phyloP scores from a whole-genome alignment of 306 rosid species.

The Spatholobus suberectus region DNA sequence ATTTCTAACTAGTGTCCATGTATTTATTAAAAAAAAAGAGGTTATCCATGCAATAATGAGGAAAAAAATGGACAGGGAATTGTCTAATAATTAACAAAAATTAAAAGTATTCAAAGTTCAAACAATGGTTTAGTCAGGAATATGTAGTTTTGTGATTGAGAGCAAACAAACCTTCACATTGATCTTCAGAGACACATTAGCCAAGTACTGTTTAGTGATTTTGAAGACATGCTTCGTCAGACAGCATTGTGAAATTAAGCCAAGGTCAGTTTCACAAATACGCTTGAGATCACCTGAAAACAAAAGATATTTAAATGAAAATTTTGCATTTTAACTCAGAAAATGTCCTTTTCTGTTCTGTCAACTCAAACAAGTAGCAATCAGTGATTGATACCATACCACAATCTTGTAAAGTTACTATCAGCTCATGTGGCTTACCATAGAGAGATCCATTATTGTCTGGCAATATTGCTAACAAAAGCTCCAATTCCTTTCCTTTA shows the following conservation, averaged over 20 bases:
- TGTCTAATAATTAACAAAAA: not conserved
- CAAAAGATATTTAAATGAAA: conserved; percentile 10
- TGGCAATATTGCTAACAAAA: conserved; percentile 82
- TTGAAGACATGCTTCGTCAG: conserved; percentile 92
- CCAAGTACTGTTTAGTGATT: conserved; percentile 88
- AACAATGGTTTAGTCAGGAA: not conserved
- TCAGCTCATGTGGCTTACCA: conserved; percentile 49
- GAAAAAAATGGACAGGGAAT: not conserved
- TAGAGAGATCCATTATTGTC: conserved; percentile 92
- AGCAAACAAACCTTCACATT: conserved; percentile 78
- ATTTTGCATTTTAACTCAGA: not conserved
- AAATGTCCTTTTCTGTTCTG: not conserved
- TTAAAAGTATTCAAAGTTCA: not conserved
- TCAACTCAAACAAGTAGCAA: conserved; percentile 13
- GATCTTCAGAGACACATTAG: conserved; percentile 92
- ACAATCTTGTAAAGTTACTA: not conserved
- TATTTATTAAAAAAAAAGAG: conserved; percentile 3
- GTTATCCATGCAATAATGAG: not conserved
- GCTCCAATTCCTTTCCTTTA: conserved; percentile 90
- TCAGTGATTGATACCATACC: not conserved
- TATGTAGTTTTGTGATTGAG: conserved; percentile 5
- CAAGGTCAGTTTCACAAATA: conserved; percentile 93
- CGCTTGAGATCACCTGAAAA: conserved; percentile 91
- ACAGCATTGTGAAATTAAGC: conserved; percentile 90
- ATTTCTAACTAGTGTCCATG: not conserved